Evolutionary conservation across 75 land plant species (phyloP).

Genomic region (Pinus taeda): DNA sequence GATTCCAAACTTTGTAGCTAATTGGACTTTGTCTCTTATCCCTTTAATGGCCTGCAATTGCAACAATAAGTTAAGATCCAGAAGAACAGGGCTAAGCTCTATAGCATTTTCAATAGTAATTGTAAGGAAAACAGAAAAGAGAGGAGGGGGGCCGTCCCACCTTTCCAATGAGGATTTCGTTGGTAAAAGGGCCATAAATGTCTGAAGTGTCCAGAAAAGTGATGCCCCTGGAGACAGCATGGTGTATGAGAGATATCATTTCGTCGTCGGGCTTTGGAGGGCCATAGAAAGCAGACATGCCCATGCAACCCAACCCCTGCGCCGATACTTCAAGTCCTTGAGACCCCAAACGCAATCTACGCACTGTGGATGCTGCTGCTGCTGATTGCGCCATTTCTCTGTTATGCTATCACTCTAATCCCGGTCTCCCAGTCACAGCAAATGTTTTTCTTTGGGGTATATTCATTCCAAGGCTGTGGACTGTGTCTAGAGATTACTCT

Average conservation of each 20-base stretch:
- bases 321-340: constrained; percentile 32
- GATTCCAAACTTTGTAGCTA: too few species aligned
- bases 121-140: too few species aligned
- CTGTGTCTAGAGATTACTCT: too few species aligned
- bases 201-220: constrained; percentile 72
- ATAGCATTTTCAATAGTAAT: too few species aligned
- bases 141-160: not conserved
- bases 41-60: too few species aligned
- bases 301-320: constrained; percentile 70
- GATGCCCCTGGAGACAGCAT: constrained; percentile 48
- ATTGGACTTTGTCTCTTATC: too few species aligned
- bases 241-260: constrained; percentile 54
- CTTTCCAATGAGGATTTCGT: constrained; percentile 69
- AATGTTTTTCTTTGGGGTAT: too few species aligned
- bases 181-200: constrained; percentile 57
- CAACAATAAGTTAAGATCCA: too few species aligned
- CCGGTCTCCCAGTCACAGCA: too few species aligned
- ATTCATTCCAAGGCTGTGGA: too few species aligned
- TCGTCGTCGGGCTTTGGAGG: constrained; percentile 54
- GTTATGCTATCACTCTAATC: too few species aligned
- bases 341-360: not conserved
- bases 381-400: not conserved
- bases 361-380: not conserved
- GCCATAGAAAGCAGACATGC: constrained; percentile 61
- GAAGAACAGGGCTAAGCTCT: too few species aligned